phyloP scores from a whole-genome alignment of 345 rosid species.

The Pugionium dolabratum region DNA sequence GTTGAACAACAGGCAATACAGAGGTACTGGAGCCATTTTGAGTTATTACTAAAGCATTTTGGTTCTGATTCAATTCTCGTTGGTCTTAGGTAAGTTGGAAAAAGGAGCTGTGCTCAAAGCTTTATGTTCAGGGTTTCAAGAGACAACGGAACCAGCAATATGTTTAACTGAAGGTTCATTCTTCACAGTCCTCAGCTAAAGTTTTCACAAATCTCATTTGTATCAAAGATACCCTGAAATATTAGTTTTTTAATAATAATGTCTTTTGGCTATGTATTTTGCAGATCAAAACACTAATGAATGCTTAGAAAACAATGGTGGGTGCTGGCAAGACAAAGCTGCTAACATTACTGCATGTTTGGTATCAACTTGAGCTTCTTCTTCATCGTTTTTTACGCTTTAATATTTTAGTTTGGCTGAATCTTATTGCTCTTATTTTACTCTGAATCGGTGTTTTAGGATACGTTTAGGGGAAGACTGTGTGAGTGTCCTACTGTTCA shows the following conservation, averaged over 20 bases:
- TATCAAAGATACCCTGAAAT: background rate
- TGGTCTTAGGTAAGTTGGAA: constrained; percentile 14
- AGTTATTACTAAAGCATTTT: background rate
- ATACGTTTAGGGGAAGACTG: constrained; percentile 22
- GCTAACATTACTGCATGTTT: constrained; percentile 21
- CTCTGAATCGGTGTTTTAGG: background rate
- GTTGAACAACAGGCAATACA: constrained; percentile 25
- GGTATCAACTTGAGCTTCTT: constrained; percentile 2
- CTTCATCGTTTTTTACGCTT: background rate
- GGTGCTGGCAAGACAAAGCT: constrained; percentile 21
- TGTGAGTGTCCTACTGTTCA: constrained; percentile 22
- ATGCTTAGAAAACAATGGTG: constrained; percentile 21
- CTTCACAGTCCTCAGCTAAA: too few species aligned
- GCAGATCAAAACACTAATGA: constrained; percentile 19
- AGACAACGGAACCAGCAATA: constrained; percentile 18
- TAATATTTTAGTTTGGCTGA: background rate
- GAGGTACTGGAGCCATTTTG: background rate
- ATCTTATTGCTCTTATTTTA: background rate
- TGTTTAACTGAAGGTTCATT: constrained; percentile 14
- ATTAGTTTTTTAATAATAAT: background rate
- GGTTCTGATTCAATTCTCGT: background rate
- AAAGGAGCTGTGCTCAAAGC: constrained; percentile 23
- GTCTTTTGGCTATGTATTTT: background rate
- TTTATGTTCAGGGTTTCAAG: constrained; percentile 11
- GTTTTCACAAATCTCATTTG: background rate